Conservation (phyloP, 208 protist genomes). For the Strigomonas culicis region DNA sequence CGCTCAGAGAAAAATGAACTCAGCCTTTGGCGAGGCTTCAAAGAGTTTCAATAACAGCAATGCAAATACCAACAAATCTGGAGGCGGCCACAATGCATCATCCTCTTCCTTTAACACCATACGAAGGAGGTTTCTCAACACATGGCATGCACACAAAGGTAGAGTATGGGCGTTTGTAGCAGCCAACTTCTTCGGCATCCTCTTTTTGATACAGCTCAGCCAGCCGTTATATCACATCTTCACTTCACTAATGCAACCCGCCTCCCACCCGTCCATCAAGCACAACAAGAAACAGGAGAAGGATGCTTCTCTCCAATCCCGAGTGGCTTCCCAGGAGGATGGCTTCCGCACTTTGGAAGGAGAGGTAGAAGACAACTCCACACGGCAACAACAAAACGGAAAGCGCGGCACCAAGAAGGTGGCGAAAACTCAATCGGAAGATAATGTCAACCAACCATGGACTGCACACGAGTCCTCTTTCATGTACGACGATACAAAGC, state of each 20-base stretch:
- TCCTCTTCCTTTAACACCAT: conserved; percentile 18
- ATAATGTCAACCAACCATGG: neutral
- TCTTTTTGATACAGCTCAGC: conserved; percentile 53
- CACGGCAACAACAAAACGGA: neutral
- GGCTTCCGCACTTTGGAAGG: conserved; percentile 17
- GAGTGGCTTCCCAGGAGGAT: conserved; percentile 22
- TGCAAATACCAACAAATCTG: neutral
- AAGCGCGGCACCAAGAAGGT: neutral
- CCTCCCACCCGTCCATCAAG: neutral
- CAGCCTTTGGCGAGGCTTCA: conserved; percentile 14
- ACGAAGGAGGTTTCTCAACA: conserved; percentile 9
- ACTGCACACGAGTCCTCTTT: too few relatives aligned
- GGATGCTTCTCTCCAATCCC: conserved; percentile 14
- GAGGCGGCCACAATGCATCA: neutral
- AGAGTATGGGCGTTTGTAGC: conserved; percentile 44
- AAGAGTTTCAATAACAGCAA: conserved; percentile 12
- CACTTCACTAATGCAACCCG: neutral
- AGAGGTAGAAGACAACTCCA: too few relatives aligned
- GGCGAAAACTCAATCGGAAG: neutral
- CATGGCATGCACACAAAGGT: conserved; percentile 25
- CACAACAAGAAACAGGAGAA: neutral
- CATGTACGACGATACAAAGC: too few relatives aligned
- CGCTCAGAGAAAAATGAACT: conserved; percentile 13
- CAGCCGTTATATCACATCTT: conserved; percentile 10
- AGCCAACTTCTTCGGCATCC: conserved; percentile 62